Evolutionary conservation across 2,329 filamentous ascomycete species (phyloP).

Genomic region (Colletotrichum sp.): DNA sequence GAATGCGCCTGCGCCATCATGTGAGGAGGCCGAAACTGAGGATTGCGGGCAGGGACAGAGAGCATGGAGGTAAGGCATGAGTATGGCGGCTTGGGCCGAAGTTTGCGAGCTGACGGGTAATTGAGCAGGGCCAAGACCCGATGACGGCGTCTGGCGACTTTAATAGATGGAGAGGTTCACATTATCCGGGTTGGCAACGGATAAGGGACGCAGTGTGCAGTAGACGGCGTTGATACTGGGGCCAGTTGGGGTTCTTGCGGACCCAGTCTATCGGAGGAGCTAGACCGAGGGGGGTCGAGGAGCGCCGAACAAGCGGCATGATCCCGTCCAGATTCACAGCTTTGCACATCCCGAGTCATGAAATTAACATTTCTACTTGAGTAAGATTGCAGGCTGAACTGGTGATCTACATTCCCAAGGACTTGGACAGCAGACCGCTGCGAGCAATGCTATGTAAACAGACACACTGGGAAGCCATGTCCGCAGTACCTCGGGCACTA

Average conservation of each 20-base stretch:
- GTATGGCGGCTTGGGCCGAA: not conserved
- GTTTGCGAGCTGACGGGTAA: not conserved
- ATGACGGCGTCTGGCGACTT: not conserved
- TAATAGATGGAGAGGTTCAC: not conserved
- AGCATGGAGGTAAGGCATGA: not conserved
- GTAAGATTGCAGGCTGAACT: not conserved
- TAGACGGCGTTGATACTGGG: not conserved
- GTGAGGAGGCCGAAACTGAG: conserved; percentile 29
- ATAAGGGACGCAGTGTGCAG: not conserved
- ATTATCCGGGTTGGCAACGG: not conserved
- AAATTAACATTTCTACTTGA: not conserved
- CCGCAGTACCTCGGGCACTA: not conserved
- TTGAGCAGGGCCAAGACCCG: not conserved
- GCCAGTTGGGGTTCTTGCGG: not conserved
- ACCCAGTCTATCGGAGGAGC: not conserved
- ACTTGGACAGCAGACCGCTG: not conserved
- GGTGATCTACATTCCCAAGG: not conserved
- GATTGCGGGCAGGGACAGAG: not conserved
- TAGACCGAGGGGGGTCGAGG: not conserved
- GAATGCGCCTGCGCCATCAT: conserved; percentile 41
- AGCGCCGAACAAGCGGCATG: not conserved
- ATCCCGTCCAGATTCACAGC: not conserved
- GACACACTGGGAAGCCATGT: not conserved
- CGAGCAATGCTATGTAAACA: not conserved
- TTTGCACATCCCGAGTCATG: not conserved